Percentiles rank a stretch among this genome's conserved stretches.
phyloP scores from a whole-genome alignment of 768 basidiomycete genomes.

The Strobilomyces echinocephalus region DNA sequence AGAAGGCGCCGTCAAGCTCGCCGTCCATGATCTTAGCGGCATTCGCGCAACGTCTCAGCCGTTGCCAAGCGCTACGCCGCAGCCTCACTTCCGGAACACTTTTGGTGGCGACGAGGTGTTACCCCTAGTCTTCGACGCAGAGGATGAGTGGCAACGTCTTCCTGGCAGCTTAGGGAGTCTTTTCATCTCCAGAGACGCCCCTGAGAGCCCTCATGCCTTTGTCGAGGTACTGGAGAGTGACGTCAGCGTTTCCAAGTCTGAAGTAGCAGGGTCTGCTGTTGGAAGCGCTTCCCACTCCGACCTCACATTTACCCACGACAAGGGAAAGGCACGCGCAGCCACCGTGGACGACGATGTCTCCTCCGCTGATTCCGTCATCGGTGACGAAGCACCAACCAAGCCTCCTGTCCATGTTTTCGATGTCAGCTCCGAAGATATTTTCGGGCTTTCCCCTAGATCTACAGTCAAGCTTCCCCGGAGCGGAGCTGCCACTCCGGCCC shows the following conservation, averaged over 20 bases:
- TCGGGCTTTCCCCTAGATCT: slow-evolving; percentile 17
- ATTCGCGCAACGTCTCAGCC: slow-evolving; percentile 32
- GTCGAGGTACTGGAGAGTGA: slow-evolving; percentile 53
- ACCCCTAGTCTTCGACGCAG: slow-evolving; percentile 43
- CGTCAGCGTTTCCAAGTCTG: slow-evolving; percentile 29
- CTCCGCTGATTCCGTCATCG: slow-evolving; percentile 40
- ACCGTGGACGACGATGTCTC: slow-evolving; percentile 33
- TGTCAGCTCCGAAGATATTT: slow-evolving; percentile 28
- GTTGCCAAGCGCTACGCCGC: slow-evolving; percentile 31
- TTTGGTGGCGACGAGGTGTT: slow-evolving; percentile 48
- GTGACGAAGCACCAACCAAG: slow-evolving; percentile 45
- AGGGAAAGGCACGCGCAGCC: slow-evolving; percentile 36
- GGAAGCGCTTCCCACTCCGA: slow-evolving; percentile 31
- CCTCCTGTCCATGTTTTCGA: slow-evolving; percentile 59
- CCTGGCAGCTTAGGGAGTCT: slow-evolving; percentile 39
- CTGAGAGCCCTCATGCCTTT: slow-evolving; percentile 55
- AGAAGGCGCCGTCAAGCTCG: slow-evolving; percentile 47
- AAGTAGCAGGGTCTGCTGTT: slow-evolving; percentile 28
- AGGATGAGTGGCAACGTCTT: slow-evolving; percentile 65
- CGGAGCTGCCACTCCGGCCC: slow-evolving; percentile 29
- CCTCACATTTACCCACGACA: slow-evolving; percentile 29
- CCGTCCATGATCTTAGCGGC: slow-evolving; percentile 52
- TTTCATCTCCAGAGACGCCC: slow-evolving; percentile 31
- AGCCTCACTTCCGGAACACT: slow-evolving; percentile 51
- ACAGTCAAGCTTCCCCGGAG: slow-evolving; percentile 11